These are phyloP conservation scores for Fusarium verticillioides DNA, from an alignment of 2,329 filamentous ascomycete genomes.

Conservation along the genomic window DNA sequence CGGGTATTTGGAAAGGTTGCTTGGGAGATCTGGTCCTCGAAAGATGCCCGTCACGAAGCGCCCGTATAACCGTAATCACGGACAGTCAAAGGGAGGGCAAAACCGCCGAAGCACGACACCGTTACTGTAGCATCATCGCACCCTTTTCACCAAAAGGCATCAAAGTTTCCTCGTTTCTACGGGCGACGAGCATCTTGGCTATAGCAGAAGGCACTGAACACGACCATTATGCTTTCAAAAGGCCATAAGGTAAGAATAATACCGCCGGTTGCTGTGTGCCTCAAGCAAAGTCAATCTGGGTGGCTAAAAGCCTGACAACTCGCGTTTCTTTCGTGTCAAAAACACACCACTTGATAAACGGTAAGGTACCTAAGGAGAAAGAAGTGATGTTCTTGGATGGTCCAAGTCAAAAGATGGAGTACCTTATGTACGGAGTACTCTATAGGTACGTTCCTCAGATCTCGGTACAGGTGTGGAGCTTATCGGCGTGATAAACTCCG, in stretches of 20 bases:
- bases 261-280: not conserved
- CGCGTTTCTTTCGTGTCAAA: no score
- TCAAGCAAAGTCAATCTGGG: no score
- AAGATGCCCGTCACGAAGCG: constrained; percentile 17
- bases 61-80: not conserved
- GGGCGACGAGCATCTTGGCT: constrained; percentile 5
- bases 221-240: not conserved
- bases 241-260: not conserved
- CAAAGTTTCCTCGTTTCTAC: not conserved
- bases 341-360: not conserved
- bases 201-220: not conserved
- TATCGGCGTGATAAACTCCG: constrained; percentile 28
- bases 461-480: not conserved
- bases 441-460: not conserved
- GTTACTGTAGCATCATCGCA: not conserved
- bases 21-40: not conserved
- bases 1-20: not conserved
- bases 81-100: not conserved
- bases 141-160: not conserved
- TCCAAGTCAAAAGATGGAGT: not conserved
- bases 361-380: not conserved
- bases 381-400: not conserved
- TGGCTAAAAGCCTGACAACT: accelerated
- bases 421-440: not conserved
- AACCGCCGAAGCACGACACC: not conserved